These are phyloP conservation scores for Ormosia semicastrata DNA, from an alignment of 306 rosid genomes.

Conservation along the genomic window DNA sequence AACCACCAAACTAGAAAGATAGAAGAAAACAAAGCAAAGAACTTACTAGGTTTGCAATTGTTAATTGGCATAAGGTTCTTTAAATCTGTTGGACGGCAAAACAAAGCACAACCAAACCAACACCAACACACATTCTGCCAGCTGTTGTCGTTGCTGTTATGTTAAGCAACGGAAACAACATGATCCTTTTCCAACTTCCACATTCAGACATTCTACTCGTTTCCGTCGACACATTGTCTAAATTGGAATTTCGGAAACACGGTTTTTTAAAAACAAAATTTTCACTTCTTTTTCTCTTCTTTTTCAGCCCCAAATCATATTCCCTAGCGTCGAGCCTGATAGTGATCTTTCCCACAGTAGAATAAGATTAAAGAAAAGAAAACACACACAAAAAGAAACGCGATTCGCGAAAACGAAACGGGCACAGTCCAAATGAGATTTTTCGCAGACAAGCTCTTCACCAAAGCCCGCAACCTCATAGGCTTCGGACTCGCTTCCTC, in stretches of 20 bases:
- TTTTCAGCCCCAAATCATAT: background rate
- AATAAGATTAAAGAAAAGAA: background rate
- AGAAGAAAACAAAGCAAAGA: background rate
- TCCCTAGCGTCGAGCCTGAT: background rate
- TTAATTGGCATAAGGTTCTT: background rate
- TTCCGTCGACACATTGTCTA: background rate
- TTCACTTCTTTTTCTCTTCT: too few relatives aligned
- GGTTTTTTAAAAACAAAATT: too few relatives aligned
- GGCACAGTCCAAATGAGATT: slow-evolving; percentile 20
- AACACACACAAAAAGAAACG: background rate
- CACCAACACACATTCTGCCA: background rate
- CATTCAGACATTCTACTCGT: background rate
- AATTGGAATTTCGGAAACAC: too few relatives aligned
- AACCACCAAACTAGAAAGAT: too few relatives aligned
- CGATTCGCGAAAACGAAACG: background rate
- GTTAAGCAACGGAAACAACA: background rate
- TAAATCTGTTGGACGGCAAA: background rate
- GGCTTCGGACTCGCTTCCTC: slow-evolving; percentile 33
- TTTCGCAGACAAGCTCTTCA: slow-evolving; percentile 28
- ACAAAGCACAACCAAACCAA: background rate
- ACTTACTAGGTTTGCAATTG: background rate
- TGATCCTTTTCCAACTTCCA: background rate
- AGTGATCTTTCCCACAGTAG: background rate
- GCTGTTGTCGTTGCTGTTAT: background rate
- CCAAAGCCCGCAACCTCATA: slow-evolving; percentile 41